Percentiles rank a stretch among this genome's conserved stretches.
Conservation (phyloP, 2,329 filamentous ascomycete genomes). For the Monosporascus ibericus region DNA sequence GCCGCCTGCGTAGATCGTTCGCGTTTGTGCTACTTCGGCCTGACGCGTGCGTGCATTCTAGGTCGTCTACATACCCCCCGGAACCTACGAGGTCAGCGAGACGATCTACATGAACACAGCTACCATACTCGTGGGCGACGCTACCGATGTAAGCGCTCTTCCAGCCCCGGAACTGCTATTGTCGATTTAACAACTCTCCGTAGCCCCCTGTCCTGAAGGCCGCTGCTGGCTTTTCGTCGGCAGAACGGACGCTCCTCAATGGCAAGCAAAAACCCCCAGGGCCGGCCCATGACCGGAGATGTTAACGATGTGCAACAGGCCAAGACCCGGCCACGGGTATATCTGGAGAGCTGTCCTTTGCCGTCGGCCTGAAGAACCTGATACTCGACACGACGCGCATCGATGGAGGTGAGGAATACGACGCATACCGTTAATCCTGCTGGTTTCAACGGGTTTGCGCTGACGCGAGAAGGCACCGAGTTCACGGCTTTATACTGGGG, state of each 20-base stretch:
- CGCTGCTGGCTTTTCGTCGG: constrained; percentile 26
- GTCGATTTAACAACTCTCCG: neutral
- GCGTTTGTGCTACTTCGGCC: neutral
- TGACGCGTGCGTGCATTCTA: constrained; percentile 10
- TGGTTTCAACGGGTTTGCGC: neutral
- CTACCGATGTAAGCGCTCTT: constrained; percentile 27
- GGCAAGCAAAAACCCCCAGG: constrained; percentile 14
- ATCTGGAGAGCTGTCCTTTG: constrained; percentile 34
- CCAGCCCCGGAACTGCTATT: neutral
- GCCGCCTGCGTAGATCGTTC: neutral
- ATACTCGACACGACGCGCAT: constrained; percentile 36
- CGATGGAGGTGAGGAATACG: constrained; percentile 18
- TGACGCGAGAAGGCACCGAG: constrained; percentile 17
- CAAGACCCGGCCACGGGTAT: constrained; percentile 29
- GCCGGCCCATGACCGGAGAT: neutral
- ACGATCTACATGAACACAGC: constrained; percentile 38
- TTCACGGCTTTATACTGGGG: constrained; percentile 39
- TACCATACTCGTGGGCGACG: constrained; percentile 40
- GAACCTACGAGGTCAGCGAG: constrained; percentile 32
- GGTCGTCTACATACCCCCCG: constrained; percentile 38
- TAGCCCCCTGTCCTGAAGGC: constrained; percentile 37
- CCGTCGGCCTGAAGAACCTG: constrained; percentile 37
- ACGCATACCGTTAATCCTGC: neutral
- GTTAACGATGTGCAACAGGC: constrained; percentile 14
- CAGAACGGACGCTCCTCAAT: constrained; percentile 25